phyloP scores from a whole-genome alignment of 2,329 filamentous ascomycete genomes.

The Neonectria punicea region DNA sequence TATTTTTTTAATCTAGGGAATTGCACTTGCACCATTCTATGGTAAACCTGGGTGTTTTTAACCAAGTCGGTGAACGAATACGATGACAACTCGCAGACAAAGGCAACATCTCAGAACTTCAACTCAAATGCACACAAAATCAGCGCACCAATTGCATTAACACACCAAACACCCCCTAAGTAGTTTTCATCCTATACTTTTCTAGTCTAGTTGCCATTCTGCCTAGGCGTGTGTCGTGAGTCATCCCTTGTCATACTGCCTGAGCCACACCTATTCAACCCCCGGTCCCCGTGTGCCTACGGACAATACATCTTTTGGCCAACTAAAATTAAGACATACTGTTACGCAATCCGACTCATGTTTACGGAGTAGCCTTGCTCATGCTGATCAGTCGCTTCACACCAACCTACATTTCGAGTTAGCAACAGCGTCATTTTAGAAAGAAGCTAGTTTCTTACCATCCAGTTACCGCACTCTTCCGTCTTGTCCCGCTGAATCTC shows the following conservation, averaged over 20 bases:
- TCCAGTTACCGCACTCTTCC: slow-evolving; percentile 87
- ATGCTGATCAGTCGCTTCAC: slow-evolving; percentile 82
- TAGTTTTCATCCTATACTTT: slow-evolving; percentile 38
- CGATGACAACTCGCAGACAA: too few relatives aligned
- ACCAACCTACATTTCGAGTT: slow-evolving; percentile 67
- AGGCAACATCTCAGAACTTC: neutral
- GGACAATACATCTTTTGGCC: slow-evolving; percentile 21
- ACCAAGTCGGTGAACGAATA: too few relatives aligned
- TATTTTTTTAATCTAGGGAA: too few relatives aligned
- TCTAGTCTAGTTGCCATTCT: slow-evolving; percentile 41
- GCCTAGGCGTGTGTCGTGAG: slow-evolving; percentile 40
- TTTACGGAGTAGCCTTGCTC: slow-evolving; percentile 77
- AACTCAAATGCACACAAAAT: neutral
- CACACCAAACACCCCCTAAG: neutral
- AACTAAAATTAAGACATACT: slow-evolving; percentile 34
- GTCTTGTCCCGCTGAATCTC: slow-evolving; percentile 81
- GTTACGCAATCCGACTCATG: slow-evolving; percentile 12
- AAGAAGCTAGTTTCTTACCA: slow-evolving; percentile 67
- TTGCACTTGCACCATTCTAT: too few relatives aligned
- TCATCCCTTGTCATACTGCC: slow-evolving; percentile 36
- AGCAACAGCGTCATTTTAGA: slow-evolving; percentile 44
- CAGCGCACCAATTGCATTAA: neutral
- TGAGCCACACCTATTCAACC: slow-evolving; percentile 38
- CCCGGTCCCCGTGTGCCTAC: slow-evolving; percentile 2
- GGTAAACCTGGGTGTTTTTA: too few relatives aligned